phyloP scores from a whole-genome alignment of 169 alveolate genomes.

The Plasmodium chabaudi region DNA sequence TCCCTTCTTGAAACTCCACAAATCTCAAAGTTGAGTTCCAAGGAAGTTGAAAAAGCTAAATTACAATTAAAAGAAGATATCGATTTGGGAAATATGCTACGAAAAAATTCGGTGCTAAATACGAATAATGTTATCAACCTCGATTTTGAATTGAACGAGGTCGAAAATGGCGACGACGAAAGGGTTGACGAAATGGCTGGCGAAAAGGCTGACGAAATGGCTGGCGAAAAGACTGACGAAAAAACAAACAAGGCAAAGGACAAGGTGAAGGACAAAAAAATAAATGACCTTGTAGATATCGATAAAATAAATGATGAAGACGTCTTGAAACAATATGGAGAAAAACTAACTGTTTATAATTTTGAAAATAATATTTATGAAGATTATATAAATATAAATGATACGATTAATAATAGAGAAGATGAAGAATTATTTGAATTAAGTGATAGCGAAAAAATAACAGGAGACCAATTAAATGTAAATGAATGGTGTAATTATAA shows the following conservation, averaged over 20 bases:
- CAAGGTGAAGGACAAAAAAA: background rate
- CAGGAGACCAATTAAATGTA: constrained; percentile 3
- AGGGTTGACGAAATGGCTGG: background rate
- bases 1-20: background rate
- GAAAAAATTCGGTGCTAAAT: constrained; percentile 15
- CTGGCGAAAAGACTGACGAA: background rate
- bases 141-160: background rate
- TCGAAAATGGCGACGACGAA: background rate
- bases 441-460: constrained; percentile 49
- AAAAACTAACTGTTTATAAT: constrained; percentile 31
- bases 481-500: constrained; percentile 65
- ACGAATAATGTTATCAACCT: background rate
- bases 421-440: constrained; percentile 39
- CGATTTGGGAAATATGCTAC: constrained; percentile 26
- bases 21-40: background rate
- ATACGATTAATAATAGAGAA: background rate
- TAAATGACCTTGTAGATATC: background rate
- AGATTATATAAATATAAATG: constrained; percentile 13
- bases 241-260: background rate
- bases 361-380: constrained; percentile 40
- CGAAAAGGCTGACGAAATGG: background rate
- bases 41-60: constrained; percentile 38
- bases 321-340: constrained; percentile 4
- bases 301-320: background rate
- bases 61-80: constrained; percentile 21